These are phyloP conservation scores for Fragilariopsis cylindrus DNA, from an alignment of 108 stramenopile genomes.

Conservation along the genomic window DNA sequence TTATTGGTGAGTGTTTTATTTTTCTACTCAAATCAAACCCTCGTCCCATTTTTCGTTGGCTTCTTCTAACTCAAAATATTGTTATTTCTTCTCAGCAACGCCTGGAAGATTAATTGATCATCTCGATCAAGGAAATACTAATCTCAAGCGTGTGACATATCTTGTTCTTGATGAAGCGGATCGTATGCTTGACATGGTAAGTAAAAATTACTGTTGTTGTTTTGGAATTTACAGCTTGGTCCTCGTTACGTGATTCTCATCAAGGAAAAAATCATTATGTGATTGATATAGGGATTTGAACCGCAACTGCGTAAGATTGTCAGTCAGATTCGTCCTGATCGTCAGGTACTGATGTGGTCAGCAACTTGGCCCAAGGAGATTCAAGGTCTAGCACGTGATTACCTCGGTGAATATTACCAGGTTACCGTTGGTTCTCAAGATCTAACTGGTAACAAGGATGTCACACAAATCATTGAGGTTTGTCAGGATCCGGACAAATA, in stretches of 20 bases:
- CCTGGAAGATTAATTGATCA: constrained; percentile 97
- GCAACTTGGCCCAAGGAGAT: constrained; percentile 99
- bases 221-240: neutral
- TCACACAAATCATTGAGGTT: constrained; percentile 94
- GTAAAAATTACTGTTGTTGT: neutral
- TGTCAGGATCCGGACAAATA: constrained; percentile 94
- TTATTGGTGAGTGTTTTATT: constrained; percentile 66
- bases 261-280: neutral
- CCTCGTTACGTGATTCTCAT: neutral
- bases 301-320: constrained; percentile 98
- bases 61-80: neutral
- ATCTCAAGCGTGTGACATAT: constrained; percentile 95
- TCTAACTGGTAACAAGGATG: constrained; percentile 96
- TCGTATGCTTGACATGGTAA: constrained; percentile 95
- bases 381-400: constrained; percentile 92
- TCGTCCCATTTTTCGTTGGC: neutral
- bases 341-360: constrained; percentile 99
- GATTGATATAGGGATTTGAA: constrained; percentile 51
- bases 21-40: neutral
- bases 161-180: constrained; percentile 95
- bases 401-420: constrained; percentile 89
- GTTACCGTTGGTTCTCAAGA: constrained; percentile 98
- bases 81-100: constrained; percentile 3
- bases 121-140: constrained; percentile 93
- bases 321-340: constrained; percentile 93